Conservation (phyloP, 495 filamentous ascomycete genomes). For the Xylaria intraflava region DNA sequence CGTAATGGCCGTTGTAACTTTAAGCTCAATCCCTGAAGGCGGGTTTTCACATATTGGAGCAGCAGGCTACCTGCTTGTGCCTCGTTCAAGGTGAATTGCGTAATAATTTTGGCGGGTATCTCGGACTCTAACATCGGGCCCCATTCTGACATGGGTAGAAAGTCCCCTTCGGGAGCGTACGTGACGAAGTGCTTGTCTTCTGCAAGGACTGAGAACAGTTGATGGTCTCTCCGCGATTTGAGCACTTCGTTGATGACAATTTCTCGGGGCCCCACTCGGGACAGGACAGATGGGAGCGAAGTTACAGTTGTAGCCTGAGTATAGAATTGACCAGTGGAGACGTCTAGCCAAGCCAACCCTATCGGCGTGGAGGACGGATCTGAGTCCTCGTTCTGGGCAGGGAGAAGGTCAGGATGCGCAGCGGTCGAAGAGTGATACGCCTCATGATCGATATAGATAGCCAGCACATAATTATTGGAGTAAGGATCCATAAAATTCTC, state of each 20-base stretch:
- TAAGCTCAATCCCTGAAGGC: slow-evolving; percentile 71
- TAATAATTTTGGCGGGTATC: slow-evolving; percentile 36
- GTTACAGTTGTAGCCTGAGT: slow-evolving; percentile 71
- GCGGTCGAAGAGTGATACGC: slow-evolving; percentile 10
- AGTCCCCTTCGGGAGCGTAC: slow-evolving; percentile 39
- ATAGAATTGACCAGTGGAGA: slow-evolving; percentile 90
- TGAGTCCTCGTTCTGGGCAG: not conserved
- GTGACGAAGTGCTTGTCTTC: slow-evolving; percentile 57
- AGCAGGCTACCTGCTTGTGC: slow-evolving; percentile 64
- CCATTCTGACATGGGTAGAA: slow-evolving; percentile 61
- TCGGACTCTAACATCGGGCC: slow-evolving; percentile 65
- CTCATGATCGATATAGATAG: slow-evolving; percentile 48
- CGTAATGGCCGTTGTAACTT: slow-evolving; percentile 78
- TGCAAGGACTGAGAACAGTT: slow-evolving; percentile 37
- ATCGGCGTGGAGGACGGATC: slow-evolving; percentile 36
- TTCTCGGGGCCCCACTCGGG: slow-evolving; percentile 78
- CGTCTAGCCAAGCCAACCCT: slow-evolving; percentile 88
- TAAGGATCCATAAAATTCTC: slow-evolving; percentile 94
- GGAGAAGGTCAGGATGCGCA: not conserved
- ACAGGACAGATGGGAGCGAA: slow-evolving; percentile 68
- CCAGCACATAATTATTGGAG: slow-evolving; percentile 85
- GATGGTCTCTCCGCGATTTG: slow-evolving; percentile 39
- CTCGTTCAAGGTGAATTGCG: slow-evolving; percentile 46
- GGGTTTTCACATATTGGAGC: slow-evolving; percentile 73
- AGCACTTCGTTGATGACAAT: slow-evolving; percentile 66